Evolutionary conservation across 768 basidiomycete species (phyloP).

Genomic region (Hydnomerulius pinastri): DNA sequence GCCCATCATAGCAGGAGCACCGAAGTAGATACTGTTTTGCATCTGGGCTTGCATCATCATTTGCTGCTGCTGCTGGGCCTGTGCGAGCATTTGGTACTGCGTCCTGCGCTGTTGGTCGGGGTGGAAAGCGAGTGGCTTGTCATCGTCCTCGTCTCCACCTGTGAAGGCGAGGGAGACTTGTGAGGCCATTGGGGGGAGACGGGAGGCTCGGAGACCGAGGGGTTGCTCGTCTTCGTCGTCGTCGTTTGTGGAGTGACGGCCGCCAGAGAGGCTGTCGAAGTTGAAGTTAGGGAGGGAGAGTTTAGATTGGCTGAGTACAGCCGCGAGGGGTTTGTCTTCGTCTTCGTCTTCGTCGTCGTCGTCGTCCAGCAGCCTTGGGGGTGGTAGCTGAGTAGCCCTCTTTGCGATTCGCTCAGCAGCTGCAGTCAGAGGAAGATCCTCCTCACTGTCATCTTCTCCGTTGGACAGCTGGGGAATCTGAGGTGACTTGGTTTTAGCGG

Average conservation of each 20-base stretch:
- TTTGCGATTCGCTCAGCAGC: conserved; percentile 58
- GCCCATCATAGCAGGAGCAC: conserved; percentile 63
- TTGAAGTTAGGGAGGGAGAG: conserved; percentile 45
- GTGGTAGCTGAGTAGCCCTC: conserved; percentile 38
- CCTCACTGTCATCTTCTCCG: conserved; percentile 58
- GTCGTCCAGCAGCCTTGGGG: conserved; percentile 10
- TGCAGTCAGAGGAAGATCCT: conserved; percentile 75
- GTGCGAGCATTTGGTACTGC: conserved; percentile 44
- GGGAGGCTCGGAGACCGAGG: conserved; percentile 68
- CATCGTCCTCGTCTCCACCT: conserved; percentile 59
- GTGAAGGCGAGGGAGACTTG: conserved; percentile 26
- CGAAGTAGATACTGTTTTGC: conserved; percentile 75
- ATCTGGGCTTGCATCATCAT: conserved; percentile 79
- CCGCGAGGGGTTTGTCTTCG: conserved; percentile 63
- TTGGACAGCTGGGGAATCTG: conserved; percentile 8
- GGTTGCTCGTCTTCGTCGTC: conserved; percentile 74
- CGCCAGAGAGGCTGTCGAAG: conserved; percentile 35
- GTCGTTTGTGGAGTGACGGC: conserved; percentile 30
- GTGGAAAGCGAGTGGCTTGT: conserved; percentile 69
- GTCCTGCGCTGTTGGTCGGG: conserved; percentile 80
- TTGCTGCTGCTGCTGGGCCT: conserved; percentile 58
- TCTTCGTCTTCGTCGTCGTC: conserved; percentile 59
- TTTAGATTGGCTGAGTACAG: conserved; percentile 51
- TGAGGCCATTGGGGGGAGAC: conserved; percentile 30
- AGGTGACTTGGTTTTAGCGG: conserved; percentile 28